phyloP scores from a whole-genome alignment of 345 rosid genomes.

The Boechera retrofracta region DNA sequence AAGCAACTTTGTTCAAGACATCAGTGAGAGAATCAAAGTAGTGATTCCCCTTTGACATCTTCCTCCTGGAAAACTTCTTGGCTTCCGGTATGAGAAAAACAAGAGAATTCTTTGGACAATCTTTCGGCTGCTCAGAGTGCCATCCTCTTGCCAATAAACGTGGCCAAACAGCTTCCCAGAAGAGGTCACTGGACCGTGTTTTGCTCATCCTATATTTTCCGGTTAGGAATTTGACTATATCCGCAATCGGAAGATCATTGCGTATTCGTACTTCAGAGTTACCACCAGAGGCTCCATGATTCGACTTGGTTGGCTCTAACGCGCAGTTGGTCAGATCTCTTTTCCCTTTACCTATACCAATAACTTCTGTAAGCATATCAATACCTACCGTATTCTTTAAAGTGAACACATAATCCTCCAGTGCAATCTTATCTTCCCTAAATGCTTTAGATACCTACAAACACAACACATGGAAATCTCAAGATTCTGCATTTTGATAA shows the following conservation, averaged over 20 bases:
- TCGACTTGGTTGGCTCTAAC: slow-evolving; percentile 61
- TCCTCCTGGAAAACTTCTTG: slow-evolving; percentile 74
- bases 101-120: slow-evolving; percentile 57
- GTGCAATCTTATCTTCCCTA: slow-evolving; percentile 60
- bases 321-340: slow-evolving; percentile 50
- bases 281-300: slow-evolving; percentile 45
- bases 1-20: slow-evolving; percentile 68
- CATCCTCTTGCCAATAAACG: slow-evolving; percentile 87
- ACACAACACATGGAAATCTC: not conserved
- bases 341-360: slow-evolving; percentile 49
- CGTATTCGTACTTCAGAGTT: slow-evolving; percentile 64
- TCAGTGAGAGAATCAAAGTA: slow-evolving; percentile 79
- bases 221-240: slow-evolving; percentile 65
- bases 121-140: slow-evolving; percentile 84
- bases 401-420: slow-evolving; percentile 72
- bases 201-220: slow-evolving; percentile 82
- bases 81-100: slow-evolving; percentile 81
- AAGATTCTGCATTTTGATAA: slow-evolving; percentile 27
- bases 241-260: slow-evolving; percentile 64
- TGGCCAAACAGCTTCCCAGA: slow-evolving; percentile 99
- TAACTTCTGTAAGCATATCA: slow-evolving; percentile 37
- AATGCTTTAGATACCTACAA: slow-evolving; percentile 60
- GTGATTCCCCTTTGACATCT: slow-evolving; percentile 72
- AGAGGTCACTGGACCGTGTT: slow-evolving; percentile 75
- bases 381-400: slow-evolving; percentile 53